These are phyloP conservation scores for Gorgonomyces haynaldii DNA, from an alignment of 192 early-diverging fungal genomes.

Conservation along the genomic window DNA sequence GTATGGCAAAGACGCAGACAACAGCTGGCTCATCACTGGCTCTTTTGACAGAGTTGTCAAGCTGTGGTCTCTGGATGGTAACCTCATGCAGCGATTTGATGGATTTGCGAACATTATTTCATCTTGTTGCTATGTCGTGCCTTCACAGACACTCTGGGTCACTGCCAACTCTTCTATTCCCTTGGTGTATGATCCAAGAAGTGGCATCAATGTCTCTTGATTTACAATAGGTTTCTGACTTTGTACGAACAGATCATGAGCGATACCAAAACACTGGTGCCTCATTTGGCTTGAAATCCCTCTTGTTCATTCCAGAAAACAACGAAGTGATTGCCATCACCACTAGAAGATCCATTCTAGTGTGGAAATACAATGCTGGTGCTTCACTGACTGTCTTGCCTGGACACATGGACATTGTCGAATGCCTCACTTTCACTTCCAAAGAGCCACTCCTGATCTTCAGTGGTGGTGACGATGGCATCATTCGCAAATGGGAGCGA, in stretches of 20 bases:
- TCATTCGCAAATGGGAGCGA: constrained; percentile 48
- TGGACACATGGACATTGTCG: constrained; percentile 43
- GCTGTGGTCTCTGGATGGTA: constrained; percentile 54
- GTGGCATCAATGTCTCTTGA: constrained; percentile 39
- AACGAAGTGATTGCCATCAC: constrained; percentile 39
- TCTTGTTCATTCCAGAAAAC: constrained; percentile 37
- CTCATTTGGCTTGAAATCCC: constrained; percentile 27
- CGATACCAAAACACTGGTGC: constrained; percentile 13
- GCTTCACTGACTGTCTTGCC: constrained; percentile 37
- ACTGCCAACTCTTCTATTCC: constrained; percentile 37
- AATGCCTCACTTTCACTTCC: constrained; percentile 39
- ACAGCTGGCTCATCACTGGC: constrained; percentile 53
- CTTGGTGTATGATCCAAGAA: constrained; percentile 42
- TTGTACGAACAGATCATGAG: constrained; percentile 35
- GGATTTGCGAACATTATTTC: constrained; percentile 46
- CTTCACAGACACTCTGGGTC: constrained; percentile 49
- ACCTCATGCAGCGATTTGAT: constrained; percentile 43
- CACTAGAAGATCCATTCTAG: constrained; percentile 26
- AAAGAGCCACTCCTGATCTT: constrained; percentile 51
- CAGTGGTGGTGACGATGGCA: constrained; percentile 41
- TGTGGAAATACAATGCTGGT: constrained; percentile 43
- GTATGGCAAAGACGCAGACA: constrained; percentile 48
- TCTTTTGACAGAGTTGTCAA: constrained; percentile 49
- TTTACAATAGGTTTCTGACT: constrained; percentile 39
- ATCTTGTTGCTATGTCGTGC: constrained; percentile 41